phyloP scores from a whole-genome alignment of 345 rosid species.

The Lumnitzera racemosa region DNA sequence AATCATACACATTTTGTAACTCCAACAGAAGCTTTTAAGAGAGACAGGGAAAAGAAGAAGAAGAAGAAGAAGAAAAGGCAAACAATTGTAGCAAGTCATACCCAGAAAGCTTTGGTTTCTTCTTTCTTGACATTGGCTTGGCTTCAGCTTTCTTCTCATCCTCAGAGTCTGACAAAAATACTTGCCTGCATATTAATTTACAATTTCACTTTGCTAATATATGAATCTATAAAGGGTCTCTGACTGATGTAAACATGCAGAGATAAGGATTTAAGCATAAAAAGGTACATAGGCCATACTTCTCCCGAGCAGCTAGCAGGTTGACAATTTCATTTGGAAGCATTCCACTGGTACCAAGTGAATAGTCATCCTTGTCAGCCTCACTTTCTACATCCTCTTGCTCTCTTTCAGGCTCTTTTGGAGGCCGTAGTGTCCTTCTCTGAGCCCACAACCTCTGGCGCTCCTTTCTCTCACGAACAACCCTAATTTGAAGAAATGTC shows the following conservation, averaged over 20 bases:
- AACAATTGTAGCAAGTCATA: slow-evolving; percentile 14
- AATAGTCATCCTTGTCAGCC: slow-evolving; percentile 16
- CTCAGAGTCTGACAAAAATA: slow-evolving; percentile 51
- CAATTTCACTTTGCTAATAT: background rate
- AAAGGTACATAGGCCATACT: slow-evolving; percentile 29
- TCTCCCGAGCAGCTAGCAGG: slow-evolving; percentile 72
- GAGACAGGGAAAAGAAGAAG: no score
- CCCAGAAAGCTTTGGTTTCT: slow-evolving; percentile 64
- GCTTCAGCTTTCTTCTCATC: slow-evolving; percentile 30
- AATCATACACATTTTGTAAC: background rate
- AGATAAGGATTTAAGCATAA: background rate
- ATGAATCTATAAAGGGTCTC: no score
- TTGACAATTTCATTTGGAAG: slow-evolving; percentile 71
- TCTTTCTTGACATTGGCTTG: slow-evolving; percentile 33
- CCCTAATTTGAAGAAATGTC: slow-evolving; percentile 19
- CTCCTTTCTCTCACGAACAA: slow-evolving; percentile 68
- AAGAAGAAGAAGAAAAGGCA: background rate
- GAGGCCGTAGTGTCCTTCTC: slow-evolving; percentile 37
- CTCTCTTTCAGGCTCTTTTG: slow-evolving; percentile 20
- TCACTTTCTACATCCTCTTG: slow-evolving; percentile 33
- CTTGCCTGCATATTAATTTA: slow-evolving; percentile 38
- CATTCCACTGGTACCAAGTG: slow-evolving; percentile 45
- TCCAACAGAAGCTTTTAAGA: background rate
- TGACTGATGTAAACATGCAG: no score
- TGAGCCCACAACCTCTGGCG: slow-evolving; percentile 59